Evolutionary conservation across 2,329 filamentous ascomycete species (phyloP), one percentile per base, ranked within the genome.

Genomic region (Epichloe amarillans): DNA sequence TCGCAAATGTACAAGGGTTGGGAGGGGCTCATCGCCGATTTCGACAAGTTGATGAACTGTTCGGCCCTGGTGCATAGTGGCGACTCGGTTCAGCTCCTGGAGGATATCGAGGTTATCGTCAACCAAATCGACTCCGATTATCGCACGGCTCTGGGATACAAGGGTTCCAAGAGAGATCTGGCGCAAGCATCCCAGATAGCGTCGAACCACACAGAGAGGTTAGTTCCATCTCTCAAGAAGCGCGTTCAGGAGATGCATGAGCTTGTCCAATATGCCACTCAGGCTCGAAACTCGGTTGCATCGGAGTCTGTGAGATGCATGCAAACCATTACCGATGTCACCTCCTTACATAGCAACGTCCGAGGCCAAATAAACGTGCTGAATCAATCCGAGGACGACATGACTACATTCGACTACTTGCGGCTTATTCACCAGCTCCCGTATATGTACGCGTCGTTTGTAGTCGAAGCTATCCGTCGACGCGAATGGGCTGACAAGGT

Each of bases 401-500:
- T 86, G 61, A 81, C 87, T 35, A 84, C 86, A 0, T 90, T 96
- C 62, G 84, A 95, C 55, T 79, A 87, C 40, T 74, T 98, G 21
- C 82, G 83, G 17, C 74, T 88, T 21, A 83, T 96, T 37, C 83
- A 90, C 42, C 82, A 90, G 55, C 76, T 97, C 33, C 93, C 93
- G 0, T 84, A 85, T 51, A 82, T 95, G 59, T 98, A 97, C 64
- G 90, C 90, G 0, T 90, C 89, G 2, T 86, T 95, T 52, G 72
- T 95, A 19, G 79, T 88, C 3, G 93, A 98, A 67, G 85, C 88
- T 15, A 80, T 96, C 40, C 80, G 87, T 52, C 83, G 93, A 21
- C 83, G 83, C 36, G 90, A 96, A 67, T 98, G 93, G 90, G 81
- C 80, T 12, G 88, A 95, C 49, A 95, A 95, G 67, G 84, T 97